Conservation (phyloP, 1,284 basidiomycete genomes). For the Trametes hirsuta region DNA sequence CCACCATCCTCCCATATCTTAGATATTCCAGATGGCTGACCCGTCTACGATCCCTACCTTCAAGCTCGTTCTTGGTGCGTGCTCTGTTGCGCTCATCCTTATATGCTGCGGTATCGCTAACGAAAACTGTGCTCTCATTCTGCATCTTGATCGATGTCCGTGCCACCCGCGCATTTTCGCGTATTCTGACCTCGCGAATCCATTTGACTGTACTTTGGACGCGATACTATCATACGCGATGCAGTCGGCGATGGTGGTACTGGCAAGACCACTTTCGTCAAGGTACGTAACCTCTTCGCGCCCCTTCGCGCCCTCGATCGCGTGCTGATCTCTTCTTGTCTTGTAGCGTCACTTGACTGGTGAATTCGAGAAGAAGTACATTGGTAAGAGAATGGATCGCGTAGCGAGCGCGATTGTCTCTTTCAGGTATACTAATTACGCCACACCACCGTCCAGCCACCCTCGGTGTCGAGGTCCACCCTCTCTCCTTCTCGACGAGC, state of each 20-base stretch:
- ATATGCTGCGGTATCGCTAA: conserved; percentile 20
- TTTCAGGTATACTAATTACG: conserved; percentile 23
- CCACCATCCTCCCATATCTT: conserved; percentile 31
- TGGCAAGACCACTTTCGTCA: conserved; percentile 98
- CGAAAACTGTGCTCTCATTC: conserved; percentile 20
- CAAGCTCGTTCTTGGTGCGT: conserved; percentile 96
- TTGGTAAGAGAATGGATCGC: conserved; percentile 59
- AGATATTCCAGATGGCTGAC: conserved; percentile 48
- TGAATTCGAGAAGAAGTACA: conserved; percentile 99
- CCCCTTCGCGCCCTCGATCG: conserved; percentile 45
- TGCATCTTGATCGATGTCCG: conserved; percentile 27
- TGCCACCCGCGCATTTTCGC: conserved; percentile 35
- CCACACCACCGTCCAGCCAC: conserved; percentile 68
- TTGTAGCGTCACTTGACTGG: conserved; percentile 95
- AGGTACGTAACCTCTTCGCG: conserved; percentile 55
- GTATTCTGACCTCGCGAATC: conserved; percentile 24
- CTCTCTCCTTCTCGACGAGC: conserved; percentile 96
- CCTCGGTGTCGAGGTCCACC: conserved; percentile 99
- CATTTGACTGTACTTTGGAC: conserved; percentile 10
- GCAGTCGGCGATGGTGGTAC: conserved; percentile 97
- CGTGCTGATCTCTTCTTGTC: conserved; percentile 52
- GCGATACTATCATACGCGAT: conserved; percentile 31
- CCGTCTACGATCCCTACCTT: conserved; percentile 78
- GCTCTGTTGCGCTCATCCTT: conserved; percentile 26
- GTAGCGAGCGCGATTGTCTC: conserved; percentile 5